phyloP scores from a whole-genome alignment of 768 basidiomycete species.

The Phylloporus arenicola region DNA sequence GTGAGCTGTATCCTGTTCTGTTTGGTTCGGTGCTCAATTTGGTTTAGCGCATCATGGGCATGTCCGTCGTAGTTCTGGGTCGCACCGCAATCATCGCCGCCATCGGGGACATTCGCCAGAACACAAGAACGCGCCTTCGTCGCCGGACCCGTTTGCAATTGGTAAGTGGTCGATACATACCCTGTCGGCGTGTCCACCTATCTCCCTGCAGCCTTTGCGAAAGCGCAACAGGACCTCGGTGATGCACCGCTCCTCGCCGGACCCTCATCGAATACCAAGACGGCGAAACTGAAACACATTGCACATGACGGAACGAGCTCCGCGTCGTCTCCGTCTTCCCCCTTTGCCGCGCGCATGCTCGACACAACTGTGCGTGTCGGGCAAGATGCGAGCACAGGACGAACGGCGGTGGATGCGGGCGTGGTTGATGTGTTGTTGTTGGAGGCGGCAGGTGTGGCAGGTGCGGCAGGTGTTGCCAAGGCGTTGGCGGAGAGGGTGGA shows the following conservation, averaged over 20 bases:
- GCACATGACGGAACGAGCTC: background rate
- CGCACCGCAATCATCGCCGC: constrained; percentile 2
- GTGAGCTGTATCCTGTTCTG: constrained; percentile 5
- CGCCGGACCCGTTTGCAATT: constrained; percentile 19
- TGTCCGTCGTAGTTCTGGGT: constrained; percentile 9
- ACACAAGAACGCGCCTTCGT: background rate
- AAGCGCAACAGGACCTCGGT: constrained; percentile 5
- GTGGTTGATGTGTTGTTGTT: constrained; percentile 15
- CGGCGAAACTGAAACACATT: background rate
- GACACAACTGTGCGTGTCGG: constrained; percentile 12
- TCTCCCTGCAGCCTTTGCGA: constrained; percentile 18
- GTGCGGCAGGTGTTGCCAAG: constrained; percentile 11
- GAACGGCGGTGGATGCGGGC: constrained; percentile 1
- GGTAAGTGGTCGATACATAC: constrained; percentile 7
- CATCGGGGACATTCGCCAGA: constrained; percentile 7
- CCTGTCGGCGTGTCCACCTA: background rate
- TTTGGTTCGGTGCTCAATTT: background rate
- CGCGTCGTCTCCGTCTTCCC: background rate
- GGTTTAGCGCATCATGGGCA: constrained; percentile 4
- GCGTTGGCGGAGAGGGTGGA: constrained; percentile 23
- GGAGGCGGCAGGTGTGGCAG: constrained; percentile 15
- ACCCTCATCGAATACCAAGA: background rate
- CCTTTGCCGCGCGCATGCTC: background rate
- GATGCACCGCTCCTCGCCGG: constrained; percentile 1
- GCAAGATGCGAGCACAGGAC: background rate